Conservation (phyloP, 2,329 filamentous ascomycete genomes). For the Didymella exigua region DNA sequence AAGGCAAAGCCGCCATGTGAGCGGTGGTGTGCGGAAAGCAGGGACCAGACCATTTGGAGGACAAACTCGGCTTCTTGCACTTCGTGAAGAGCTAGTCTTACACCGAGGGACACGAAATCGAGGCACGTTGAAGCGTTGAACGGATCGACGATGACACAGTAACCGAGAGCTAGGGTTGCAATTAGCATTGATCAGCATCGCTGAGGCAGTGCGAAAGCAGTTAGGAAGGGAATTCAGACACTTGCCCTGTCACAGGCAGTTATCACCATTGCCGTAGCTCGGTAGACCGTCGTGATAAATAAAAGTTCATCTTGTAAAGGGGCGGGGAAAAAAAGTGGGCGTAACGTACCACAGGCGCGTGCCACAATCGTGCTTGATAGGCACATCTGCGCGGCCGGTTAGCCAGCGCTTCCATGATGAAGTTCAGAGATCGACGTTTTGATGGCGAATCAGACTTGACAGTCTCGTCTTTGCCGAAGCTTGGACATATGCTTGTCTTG, state of each 20-base stretch:
- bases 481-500: constrained; percentile 99
- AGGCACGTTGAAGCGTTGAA: neutral
- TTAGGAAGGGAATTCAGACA: constrained; percentile 32
- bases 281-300: constrained; percentile 84
- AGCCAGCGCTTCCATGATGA: constrained; percentile 26
- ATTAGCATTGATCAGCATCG: constrained; percentile 12
- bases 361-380: neutral
- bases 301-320: constrained; percentile 50
- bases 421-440: constrained; percentile 22
- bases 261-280: constrained; percentile 82
- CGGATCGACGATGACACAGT: too few species aligned
- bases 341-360: constrained; percentile 19
- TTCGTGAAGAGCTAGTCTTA: constrained; percentile 14
- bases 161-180: neutral
- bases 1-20: neutral
- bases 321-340: neutral
- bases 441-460: constrained; percentile 43
- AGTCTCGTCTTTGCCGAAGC: constrained; percentile 62
- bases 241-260: constrained; percentile 75
- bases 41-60: too few species aligned
- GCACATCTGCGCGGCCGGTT: constrained; percentile 23
- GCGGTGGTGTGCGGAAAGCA: neutral
- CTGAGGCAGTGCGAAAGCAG: neutral
- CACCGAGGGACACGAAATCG: constrained; percentile 8
- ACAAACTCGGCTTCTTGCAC: constrained; percentile 7